phyloP scores from a whole-genome alignment of 148 eudicot genomes.

The Beta vulgaris region DNA sequence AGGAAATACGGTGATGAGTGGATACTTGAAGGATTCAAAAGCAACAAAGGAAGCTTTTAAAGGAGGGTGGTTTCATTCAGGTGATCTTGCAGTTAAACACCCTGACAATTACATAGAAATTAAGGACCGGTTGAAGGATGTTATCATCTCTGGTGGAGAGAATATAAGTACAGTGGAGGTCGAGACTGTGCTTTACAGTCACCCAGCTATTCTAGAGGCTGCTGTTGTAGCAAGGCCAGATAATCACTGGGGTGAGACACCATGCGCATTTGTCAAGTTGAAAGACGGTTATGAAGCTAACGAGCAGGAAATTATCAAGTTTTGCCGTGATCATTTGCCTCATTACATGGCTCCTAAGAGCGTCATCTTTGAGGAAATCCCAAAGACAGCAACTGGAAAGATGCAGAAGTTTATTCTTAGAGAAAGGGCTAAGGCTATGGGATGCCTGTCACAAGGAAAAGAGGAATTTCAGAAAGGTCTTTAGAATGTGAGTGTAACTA shows the following conservation, averaged over 20 bases:
- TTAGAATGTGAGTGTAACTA: not conserved
- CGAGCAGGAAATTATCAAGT: conserved; percentile 41
- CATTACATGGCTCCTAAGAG: conserved; percentile 49
- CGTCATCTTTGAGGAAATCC: conserved; percentile 52
- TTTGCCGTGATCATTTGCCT: conserved; percentile 42
- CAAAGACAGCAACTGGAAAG: conserved; percentile 65
- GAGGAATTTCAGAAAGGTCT: not conserved
- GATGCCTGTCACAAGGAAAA: conserved; percentile 23
- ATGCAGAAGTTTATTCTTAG: conserved; percentile 60
- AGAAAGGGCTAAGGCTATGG: conserved; percentile 44
- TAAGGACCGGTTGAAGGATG: conserved; percentile 59
- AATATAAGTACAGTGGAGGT: conserved; percentile 67
- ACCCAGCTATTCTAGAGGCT: conserved; percentile 59
- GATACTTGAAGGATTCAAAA: conserved; percentile 47
- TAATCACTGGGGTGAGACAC: conserved; percentile 68
- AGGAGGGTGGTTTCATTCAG: conserved; percentile 65
- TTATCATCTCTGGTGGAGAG: conserved; percentile 68
- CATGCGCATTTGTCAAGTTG: conserved; percentile 64
- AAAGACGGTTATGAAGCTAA: conserved; percentile 38
- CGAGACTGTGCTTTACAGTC: conserved; percentile 51
- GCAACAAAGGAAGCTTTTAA: conserved; percentile 48
- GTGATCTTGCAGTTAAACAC: conserved; percentile 60
- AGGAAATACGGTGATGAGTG: conserved; percentile 79
- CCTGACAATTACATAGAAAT: conserved; percentile 52
- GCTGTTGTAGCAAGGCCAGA: conserved; percentile 70